These are phyloP conservation scores for Blastosporella zonata DNA, from an alignment of 1,284 basidiomycete species.

Conservation along the genomic window DNA sequence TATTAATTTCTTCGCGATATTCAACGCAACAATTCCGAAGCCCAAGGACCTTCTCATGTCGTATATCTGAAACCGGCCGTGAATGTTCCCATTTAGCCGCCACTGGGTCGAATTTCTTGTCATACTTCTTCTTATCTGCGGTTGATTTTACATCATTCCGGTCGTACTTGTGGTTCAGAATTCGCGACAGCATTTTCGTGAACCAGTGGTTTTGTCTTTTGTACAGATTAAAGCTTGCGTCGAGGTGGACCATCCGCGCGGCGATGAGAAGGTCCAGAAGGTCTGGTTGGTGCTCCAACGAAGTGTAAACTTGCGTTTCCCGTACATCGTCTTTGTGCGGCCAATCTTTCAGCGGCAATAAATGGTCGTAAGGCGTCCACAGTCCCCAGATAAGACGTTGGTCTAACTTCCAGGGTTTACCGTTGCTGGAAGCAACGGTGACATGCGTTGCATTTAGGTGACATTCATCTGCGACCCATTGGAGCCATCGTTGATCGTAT, in stretches of 20 bases:
- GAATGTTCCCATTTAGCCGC: neutral
- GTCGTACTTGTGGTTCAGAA: conserved; percentile 5
- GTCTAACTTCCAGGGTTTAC: neutral
- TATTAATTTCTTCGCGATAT: neutral
- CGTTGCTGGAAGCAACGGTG: neutral
- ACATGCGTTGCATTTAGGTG: neutral
- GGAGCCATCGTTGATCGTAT: neutral
- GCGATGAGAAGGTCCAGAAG: conserved; percentile 8
- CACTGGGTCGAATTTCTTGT: neutral
- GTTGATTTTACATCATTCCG: neutral
- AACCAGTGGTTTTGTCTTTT: conserved; percentile 9
- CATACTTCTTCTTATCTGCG: conserved; percentile 3
- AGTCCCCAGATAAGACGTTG: neutral
- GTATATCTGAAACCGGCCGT: neutral
- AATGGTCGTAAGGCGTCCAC: conserved; percentile 5
- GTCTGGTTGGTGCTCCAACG: neutral
- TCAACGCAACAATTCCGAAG: neutral
- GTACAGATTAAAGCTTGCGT: conserved; percentile 1
- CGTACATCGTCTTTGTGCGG: neutral
- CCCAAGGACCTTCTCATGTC: conserved; percentile 5
- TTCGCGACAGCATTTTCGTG: conserved; percentile 4
- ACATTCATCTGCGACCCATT: neutral
- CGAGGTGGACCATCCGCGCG: conserved; percentile 2
- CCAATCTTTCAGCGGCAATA: neutral
- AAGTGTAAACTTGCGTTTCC: neutral